Conservation (phyloP, 345 rosid species). For the Draba incana region DNA sequence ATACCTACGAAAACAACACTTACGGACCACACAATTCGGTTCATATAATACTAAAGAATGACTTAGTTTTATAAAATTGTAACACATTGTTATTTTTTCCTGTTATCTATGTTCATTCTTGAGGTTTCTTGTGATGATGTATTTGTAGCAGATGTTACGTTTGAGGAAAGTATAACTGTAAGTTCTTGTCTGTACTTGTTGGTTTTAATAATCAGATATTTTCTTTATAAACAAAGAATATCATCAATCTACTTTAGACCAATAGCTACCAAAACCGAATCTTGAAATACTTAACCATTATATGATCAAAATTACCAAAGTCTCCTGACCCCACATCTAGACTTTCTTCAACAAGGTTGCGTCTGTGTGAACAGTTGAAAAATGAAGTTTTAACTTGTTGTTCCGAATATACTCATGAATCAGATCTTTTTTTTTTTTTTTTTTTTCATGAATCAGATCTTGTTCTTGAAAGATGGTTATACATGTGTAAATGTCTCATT, state of each 20-base stretch:
- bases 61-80: conserved; percentile 1
- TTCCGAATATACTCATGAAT: conserved; percentile 6
- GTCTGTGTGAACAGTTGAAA: conserved; percentile 27
- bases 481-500: neutral
- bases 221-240: conserved; percentile 6
- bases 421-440: too few species aligned
- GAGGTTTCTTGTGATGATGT: conserved; percentile 29
- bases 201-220: neutral
- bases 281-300: conserved; percentile 17
- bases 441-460: conserved; percentile 13
- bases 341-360: conserved; percentile 16
- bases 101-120: conserved; percentile 2
- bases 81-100: neutral
- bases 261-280: conserved; percentile 17
- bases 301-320: conserved; percentile 1
- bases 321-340: conserved; percentile 21
- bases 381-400: neutral
- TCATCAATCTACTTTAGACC: neutral
- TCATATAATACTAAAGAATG: conserved; percentile 29
- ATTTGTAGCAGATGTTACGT: conserved; percentile 37
- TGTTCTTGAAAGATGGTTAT: conserved; percentile 10
- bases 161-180: conserved; percentile 51
- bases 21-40: conserved; percentile 22
- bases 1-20: conserved; percentile 23
- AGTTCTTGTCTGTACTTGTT: conserved; percentile 18